Evolutionary conservation across 768 basidiomycete genomes (phyloP).

Genomic region (Lactifluus pinguis): DNA sequence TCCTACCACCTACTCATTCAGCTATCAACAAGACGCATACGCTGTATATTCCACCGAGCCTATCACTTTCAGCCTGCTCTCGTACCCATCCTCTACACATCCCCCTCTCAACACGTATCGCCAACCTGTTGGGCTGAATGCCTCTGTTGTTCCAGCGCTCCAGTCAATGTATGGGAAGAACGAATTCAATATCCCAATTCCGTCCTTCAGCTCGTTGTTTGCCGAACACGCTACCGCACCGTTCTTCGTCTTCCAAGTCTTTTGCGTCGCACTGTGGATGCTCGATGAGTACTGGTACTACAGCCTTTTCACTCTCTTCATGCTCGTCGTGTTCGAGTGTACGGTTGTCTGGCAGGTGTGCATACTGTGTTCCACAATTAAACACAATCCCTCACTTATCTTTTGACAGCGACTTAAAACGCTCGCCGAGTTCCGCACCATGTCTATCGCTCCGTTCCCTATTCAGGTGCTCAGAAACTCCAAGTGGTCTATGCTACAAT

Average conservation of each 20-base stretch:
- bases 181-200: slow-evolving; percentile 95
- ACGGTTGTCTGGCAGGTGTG: slow-evolving; percentile 97
- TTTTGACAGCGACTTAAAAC: slow-evolving; percentile 74
- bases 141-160: slow-evolving; percentile 40
- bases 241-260: slow-evolving; percentile 98
- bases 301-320: slow-evolving; percentile 94
- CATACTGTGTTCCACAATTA: not conserved
- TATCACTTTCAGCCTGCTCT: slow-evolving; percentile 63
- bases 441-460: slow-evolving; percentile 87
- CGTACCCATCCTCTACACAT: slow-evolving; percentile 73
- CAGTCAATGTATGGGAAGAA: slow-evolving; percentile 78
- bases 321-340: slow-evolving; percentile 97
- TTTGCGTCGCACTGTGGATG: slow-evolving; percentile 96
- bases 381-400: not conserved
- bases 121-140: slow-evolving; percentile 45
- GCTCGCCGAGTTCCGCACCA: slow-evolving; percentile 90
- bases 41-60: slow-evolving; percentile 51
- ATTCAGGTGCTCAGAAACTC: slow-evolving; percentile 74
- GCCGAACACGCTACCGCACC: slow-evolving; percentile 95
- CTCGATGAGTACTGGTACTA: slow-evolving; percentile 99
- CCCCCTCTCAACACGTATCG: slow-evolving; percentile 65
- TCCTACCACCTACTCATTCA: slow-evolving; percentile 69
- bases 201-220: slow-evolving; percentile 87
- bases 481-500: slow-evolving; percentile 73
- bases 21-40: slow-evolving; percentile 92